phyloP scores from a whole-genome alignment of 2,329 filamentous ascomycete genomes.

The Fusarium acutatum region DNA sequence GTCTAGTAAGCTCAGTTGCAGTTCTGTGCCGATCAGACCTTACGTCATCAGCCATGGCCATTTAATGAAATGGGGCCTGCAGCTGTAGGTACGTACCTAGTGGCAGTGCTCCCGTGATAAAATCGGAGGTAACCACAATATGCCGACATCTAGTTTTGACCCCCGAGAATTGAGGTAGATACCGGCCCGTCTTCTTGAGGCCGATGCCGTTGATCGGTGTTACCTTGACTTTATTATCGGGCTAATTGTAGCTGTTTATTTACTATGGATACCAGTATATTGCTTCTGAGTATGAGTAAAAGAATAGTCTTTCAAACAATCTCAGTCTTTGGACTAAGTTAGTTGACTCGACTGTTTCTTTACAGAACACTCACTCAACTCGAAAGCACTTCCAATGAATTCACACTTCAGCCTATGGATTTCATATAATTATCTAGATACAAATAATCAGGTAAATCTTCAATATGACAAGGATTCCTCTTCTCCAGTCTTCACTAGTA shows the following conservation, averaged over 20 bases:
- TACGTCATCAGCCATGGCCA: slow-evolving; percentile 38
- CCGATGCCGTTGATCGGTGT: slow-evolving; percentile 2
- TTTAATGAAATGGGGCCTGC: neutral
- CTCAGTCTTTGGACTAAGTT: neutral
- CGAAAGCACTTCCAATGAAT: neutral
- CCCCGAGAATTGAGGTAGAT: neutral
- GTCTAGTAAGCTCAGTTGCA: slow-evolving; percentile 1
- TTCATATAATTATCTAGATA: neutral
- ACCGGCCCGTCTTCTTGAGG: neutral
- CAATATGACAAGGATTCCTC: slow-evolving; percentile 1
- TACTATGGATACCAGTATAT: no score
- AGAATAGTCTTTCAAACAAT: neutral
- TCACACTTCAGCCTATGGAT: neutral
- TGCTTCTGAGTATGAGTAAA: neutral
- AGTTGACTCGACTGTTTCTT: neutral
- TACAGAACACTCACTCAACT: neutral
- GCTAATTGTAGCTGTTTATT: neutral
- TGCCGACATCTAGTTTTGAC: neutral
- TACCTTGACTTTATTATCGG: neutral
- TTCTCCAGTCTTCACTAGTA: neutral
- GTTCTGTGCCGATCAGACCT: slow-evolving; percentile 23
- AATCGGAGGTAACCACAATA: neutral
- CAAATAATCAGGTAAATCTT: neutral
- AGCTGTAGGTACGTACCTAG: neutral
- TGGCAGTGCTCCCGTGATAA: neutral